Conservation (phyloP, 179 eudicot species). For the Sideroxylon spinosum region DNA sequence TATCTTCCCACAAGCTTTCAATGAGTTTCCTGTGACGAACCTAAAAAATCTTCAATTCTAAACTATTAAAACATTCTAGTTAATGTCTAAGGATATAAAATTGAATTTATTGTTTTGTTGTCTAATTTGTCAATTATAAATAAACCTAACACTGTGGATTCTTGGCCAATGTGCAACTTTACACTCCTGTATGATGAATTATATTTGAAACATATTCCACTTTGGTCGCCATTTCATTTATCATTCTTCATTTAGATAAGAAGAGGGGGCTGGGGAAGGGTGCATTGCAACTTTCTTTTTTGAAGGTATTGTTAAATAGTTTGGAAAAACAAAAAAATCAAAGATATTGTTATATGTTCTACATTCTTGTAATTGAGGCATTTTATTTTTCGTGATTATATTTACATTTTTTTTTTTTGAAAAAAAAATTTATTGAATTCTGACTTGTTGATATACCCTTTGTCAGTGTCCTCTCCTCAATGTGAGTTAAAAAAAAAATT, state of each 20-base stretch:
- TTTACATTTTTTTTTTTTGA: background rate
- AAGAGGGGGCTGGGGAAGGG: background rate
- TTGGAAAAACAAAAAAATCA: background rate
- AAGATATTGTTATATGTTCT: background rate
- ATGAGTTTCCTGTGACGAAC: too few relatives aligned
- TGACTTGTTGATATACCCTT: constrained; percentile 24
- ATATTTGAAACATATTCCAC: background rate
- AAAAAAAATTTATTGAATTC: constrained; percentile 5
- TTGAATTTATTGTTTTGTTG: too few relatives aligned
- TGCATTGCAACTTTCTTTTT: background rate
- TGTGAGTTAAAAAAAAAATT: constrained; percentile 51
- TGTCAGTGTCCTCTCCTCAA: constrained; percentile 90
- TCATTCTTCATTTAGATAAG: background rate
- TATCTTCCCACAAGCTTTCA: too few relatives aligned
- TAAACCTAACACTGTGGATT: background rate
- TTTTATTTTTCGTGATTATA: background rate
- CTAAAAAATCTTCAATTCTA: too few relatives aligned
- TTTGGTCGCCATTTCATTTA: background rate
- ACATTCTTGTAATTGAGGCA: background rate
- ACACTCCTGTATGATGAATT: background rate
- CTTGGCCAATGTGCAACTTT: background rate
- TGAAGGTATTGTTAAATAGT: background rate
- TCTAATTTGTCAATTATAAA: too few relatives aligned
- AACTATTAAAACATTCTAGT: too few relatives aligned
- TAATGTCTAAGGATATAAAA: too few relatives aligned